These are phyloP conservation scores for Backusella luteola DNA, from an alignment of 192 early-diverging fungal species.

Conservation along the genomic window DNA sequence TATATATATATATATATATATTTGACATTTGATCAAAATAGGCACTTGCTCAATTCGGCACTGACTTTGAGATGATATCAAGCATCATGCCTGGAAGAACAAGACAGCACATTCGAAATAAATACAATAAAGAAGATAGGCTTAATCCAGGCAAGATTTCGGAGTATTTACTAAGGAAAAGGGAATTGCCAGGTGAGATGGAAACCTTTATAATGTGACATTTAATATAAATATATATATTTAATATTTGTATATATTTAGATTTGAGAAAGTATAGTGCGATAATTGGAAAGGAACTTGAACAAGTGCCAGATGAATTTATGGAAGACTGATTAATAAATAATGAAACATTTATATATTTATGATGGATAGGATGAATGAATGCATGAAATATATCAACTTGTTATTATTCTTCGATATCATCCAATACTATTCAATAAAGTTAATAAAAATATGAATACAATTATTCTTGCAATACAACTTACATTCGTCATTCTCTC, in stretches of 20 bases:
- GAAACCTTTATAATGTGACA: too few species aligned
- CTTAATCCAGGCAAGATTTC: conserved; percentile 21
- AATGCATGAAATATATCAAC: neutral
- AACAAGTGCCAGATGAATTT: conserved; percentile 26
- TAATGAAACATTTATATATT: neutral
- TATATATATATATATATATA: too few species aligned
- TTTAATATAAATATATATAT: too few species aligned
- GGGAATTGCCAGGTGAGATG: conserved; percentile 23
- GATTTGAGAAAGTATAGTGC: conserved; percentile 15
- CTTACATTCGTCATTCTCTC: conserved; percentile 2
- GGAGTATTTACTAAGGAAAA: conserved; percentile 28
- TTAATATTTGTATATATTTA: neutral
- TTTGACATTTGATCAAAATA: conserved; percentile 1
- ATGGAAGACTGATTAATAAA: neutral
- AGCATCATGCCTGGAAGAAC: conserved; percentile 26
- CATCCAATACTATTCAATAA: neutral
- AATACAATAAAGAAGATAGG: conserved; percentile 32
- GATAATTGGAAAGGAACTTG: conserved; percentile 13
- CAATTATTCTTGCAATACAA: neutral
- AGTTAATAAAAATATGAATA: neutral
- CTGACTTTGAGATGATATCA: conserved; percentile 40
- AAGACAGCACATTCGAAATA: conserved; percentile 27
- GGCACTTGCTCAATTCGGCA: conserved; percentile 34
- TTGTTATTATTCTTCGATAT: neutral
- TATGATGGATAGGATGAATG: neutral